These are phyloP conservation scores for Pythium oligandrum DNA, from an alignment of 352 stramenopile genomes.

Conservation along the genomic window DNA sequence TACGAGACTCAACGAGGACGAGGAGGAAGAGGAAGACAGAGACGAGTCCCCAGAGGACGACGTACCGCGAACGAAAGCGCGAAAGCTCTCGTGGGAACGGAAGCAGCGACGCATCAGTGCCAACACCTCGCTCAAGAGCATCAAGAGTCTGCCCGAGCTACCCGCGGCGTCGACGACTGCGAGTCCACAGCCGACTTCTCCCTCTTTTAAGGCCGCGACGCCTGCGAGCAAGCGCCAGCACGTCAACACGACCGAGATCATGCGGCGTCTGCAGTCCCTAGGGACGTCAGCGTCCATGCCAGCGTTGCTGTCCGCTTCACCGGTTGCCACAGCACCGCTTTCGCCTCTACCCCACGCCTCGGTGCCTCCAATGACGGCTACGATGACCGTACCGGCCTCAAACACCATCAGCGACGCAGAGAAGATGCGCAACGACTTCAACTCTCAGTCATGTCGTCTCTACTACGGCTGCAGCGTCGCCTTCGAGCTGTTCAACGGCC, in stretches of 20 bases:
- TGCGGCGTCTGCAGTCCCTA: constrained; percentile 46
- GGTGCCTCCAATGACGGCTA: constrained; percentile 3
- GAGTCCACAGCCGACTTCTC: too few relatives aligned
- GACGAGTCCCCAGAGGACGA: neutral
- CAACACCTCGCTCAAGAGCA: constrained; percentile 12
- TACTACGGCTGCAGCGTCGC: constrained; percentile 70
- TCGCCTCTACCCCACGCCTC: neutral
- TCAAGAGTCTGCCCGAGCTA: constrained; percentile 41
- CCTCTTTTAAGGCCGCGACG: too few relatives aligned
- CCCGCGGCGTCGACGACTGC: neutral
- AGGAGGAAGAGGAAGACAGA: constrained; percentile 10
- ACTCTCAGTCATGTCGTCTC: constrained; percentile 49
- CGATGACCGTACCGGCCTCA: constrained; percentile 1
- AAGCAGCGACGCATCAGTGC: too few relatives aligned
- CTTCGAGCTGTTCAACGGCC: constrained; percentile 67
- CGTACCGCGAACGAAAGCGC: too few relatives aligned
- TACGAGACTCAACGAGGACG: neutral
- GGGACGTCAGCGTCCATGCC: constrained; percentile 39
- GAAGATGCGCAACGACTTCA: constrained; percentile 69
- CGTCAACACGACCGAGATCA: constrained; percentile 44
- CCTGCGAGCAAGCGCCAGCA: too few relatives aligned
- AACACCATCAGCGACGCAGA: constrained; percentile 31
- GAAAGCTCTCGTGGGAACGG: too few relatives aligned
- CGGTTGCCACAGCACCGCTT: neutral
- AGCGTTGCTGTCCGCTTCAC: constrained; percentile 9